A percentile compares a stretch with the other conserved stretches of the same genome.
These are phyloP conservation scores for Populus euphratica DNA, from an alignment of 345 rosid species.

Conservation along the genomic window DNA sequence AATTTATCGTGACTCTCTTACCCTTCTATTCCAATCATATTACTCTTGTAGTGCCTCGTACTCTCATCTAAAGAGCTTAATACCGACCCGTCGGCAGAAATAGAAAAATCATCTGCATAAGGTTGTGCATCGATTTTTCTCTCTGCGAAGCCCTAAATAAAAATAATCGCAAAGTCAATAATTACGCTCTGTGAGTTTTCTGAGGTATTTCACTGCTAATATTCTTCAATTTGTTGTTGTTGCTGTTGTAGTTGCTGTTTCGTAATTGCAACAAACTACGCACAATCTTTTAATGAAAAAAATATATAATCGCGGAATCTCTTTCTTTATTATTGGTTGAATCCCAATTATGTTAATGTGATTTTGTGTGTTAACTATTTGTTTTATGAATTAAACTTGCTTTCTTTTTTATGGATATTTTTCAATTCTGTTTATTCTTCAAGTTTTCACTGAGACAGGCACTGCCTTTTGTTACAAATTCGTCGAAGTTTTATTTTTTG, in stretches of 20 bases:
- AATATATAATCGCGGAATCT: neutral
- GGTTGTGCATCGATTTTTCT: neutral
- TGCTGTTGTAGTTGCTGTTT: neutral
- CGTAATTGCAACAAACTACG: neutral
- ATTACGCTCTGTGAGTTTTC: neutral
- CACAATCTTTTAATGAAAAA: neutral
- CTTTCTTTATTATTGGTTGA: neutral
- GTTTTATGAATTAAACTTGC: neutral
- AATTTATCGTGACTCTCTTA: neutral
- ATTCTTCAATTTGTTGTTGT: neutral
- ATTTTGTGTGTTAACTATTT: neutral
- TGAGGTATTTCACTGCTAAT: constrained; percentile 10
- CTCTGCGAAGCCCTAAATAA: constrained; percentile 18
- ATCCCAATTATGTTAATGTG: neutral
- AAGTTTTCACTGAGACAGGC: neutral
- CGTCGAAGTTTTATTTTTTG: neutral
- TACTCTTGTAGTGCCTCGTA: neutral
- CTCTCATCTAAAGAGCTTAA: neutral
- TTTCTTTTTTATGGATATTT: neutral
- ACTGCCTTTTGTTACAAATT: neutral
- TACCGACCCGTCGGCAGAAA: neutral
- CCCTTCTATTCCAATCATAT: neutral
- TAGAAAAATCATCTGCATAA: neutral
- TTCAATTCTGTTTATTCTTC: neutral
- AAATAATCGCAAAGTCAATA: neutral